Base-by-base conservation (phyloP, 768 basidiomycete genomes). In the Termitomyces sp. region DNA sequence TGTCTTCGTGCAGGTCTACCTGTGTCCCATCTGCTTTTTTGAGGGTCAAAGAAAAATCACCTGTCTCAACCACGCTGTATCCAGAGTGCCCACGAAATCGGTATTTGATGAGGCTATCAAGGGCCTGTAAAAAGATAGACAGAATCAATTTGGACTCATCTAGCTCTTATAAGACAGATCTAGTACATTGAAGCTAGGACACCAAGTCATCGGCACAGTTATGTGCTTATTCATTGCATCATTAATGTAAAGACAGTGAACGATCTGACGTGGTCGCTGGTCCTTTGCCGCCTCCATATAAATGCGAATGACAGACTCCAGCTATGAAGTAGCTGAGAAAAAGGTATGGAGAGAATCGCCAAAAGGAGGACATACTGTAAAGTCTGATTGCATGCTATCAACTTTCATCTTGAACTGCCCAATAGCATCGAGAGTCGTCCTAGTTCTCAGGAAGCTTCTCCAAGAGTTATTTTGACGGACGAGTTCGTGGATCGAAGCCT, bases 171-270 rank as follows among this genome's bases (percentile, higher is more conserved):
- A 5, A n/a, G 8, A 34, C 6, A 3, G 29, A 25, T 1, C 5
- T 7, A 15, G 3, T 51, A 51, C 49, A 42, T 15, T 45, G 10
- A 29, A 42, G 20, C n/a, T 59, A 1, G 32, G 29, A 29, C 58
- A 59, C 12, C 45, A 50, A n/a, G 37, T 32, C 50, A 59, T 42
- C 0, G 50, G 29, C 5, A 59, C 58, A 11, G 49, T 40, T 4
- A 34, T 40, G 3, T 5, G 52, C n/a, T 59, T 50, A 14, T 59
- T 59, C 58, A 53, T 59, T 1, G 58, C 58, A 37, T 59, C 58
- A 11, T 53, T 4, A 11, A 52, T 3, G 15, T 43, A 20, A 5
- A 40, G 20, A 17, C 25, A 20, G 17, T 34, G 43, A 6, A n/a
- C 40, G 7, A 59, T 20, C 20, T 59, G 42, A 5, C 32, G 49